Percentiles rank a stretch among this genome's conserved stretches.
Conservation (phyloP, 2,329 filamentous ascomycete species). For the Alternaria consortialis region DNA sequence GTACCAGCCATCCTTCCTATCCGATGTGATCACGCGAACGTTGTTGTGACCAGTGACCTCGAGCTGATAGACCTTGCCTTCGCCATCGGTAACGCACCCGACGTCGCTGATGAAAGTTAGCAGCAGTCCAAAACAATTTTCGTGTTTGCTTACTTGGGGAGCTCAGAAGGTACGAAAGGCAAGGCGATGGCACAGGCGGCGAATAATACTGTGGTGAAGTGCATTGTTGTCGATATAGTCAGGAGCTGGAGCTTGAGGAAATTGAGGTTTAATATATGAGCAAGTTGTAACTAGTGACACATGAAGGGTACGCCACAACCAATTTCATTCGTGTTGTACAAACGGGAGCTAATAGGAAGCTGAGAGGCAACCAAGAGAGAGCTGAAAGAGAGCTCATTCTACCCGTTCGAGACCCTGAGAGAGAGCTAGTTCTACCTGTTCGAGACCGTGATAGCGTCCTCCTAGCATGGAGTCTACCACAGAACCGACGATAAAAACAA, state of each 20-base stretch:
- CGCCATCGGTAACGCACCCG: conserved; percentile 6
- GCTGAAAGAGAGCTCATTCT: too few species aligned
- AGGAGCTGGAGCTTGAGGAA: not conserved
- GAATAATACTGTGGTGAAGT: not conserved
- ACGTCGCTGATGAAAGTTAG: not conserved
- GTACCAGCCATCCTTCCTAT: conserved; percentile 9
- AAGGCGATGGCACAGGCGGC: not conserved
- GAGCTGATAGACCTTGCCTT: conserved; percentile 12
- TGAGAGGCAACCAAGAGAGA: not conserved
- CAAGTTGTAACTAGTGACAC: not conserved
- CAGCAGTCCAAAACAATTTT: not conserved
- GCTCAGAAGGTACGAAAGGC: not conserved
- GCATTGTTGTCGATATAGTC: not conserved
- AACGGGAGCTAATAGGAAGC: too few species aligned
- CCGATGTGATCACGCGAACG: conserved; percentile 5
- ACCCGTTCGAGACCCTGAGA: too few species aligned
- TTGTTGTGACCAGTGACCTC: not conserved
- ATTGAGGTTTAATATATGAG: not conserved
- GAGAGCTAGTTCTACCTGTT: not conserved
- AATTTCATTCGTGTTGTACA: too few species aligned
- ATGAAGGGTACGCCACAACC: not conserved
- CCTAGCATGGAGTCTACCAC: not conserved
- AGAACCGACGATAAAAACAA: not conserved
- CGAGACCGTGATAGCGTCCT: not conserved
- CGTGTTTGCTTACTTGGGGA: not conserved